These are phyloP conservation scores for Coemansia brasiliensis DNA, from an alignment of 192 early-diverging fungal genomes.

Conservation along the genomic window DNA sequence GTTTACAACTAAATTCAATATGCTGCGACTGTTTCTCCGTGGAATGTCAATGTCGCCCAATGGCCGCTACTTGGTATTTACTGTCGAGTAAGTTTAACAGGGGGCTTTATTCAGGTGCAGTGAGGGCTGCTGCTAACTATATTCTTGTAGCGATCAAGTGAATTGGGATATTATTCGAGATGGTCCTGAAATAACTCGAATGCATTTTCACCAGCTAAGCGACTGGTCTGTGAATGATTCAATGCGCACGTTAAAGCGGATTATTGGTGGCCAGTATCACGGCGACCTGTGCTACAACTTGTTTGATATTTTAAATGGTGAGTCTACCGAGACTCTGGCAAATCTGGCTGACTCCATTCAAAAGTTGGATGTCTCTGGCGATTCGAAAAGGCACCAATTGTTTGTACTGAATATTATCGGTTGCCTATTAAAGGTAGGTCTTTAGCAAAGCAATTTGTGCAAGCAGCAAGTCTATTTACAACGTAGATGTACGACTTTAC, in stretches of 20 bases:
- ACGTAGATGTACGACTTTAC: too few relatives aligned
- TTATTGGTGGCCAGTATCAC: conserved; percentile 13
- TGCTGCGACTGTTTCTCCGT: conserved; percentile 32
- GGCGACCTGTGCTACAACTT: conserved; percentile 33
- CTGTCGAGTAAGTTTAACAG: conserved; percentile 17
- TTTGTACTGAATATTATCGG: conserved; percentile 28
- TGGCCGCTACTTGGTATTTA: conserved; percentile 35
- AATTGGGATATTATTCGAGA: conserved; percentile 31
- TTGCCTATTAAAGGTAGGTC: conserved; percentile 26
- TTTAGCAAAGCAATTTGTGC: background rate
- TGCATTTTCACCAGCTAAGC: conserved; percentile 37
- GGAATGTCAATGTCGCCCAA: conserved; percentile 32
- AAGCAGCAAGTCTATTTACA: background rate
- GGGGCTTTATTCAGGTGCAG: background rate
- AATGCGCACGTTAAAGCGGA: conserved; percentile 4
- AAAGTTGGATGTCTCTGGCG: conserved; percentile 7
- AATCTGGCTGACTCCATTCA: conserved; percentile 14
- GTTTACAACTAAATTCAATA: conserved; percentile 52
- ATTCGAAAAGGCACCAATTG: conserved; percentile 14
- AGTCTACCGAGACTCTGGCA: background rate
- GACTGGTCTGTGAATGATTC: conserved; percentile 27
- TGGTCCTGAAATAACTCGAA: conserved; percentile 28
- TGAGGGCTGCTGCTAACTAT: background rate
- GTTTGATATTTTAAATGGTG: conserved; percentile 29
- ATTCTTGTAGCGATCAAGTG: conserved; percentile 25